Base-by-base conservation (phyloP, 2,329 filamentous ascomycete genomes). In the Fusarium anthophilum region DNA sequence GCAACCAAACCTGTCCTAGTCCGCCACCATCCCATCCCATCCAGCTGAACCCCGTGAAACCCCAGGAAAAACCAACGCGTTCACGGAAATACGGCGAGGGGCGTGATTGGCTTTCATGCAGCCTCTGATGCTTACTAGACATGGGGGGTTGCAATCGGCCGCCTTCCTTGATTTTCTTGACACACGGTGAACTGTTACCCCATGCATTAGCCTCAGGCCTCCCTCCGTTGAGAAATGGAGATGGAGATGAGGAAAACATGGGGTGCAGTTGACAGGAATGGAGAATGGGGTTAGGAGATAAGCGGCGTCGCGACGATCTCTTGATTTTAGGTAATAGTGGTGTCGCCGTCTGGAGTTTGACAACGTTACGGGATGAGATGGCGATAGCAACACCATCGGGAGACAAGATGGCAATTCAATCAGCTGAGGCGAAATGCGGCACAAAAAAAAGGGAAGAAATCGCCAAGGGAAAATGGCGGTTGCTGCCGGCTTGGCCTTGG, bases 401-500 rank as follows among this genome's bases (percentile, higher is more conserved):
- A 51, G 56, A 48, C 28, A 44, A 12, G 17, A 18, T 55, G 32
- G n/a, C 24, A 37, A 61, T 30, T 61, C 45, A 39, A 55, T 14
- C n/a, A 22, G n/a, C 22, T 17, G 50, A 69, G 66, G 50, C 51
- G 18, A 65, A 37, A 39, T 45, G 54, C 61, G 32, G 53, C 45
- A 50, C 20, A n/a, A 24, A 8, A 15, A 15, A 28, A 28, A n/a
- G 24, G 15, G 30, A 37, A 38, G 8, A 17, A 44, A 45, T 53
- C 39, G 55, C 67, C 54, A 71, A 71, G 67, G 37, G 28, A 26
- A 63, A 43, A 30, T 43, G 28, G n/a, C 61, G 67, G 62, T 44
- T 53, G 51, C 58, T 57, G 37, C 67, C 67, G 67, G 66, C 67
- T 70, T 70, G 67, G 67, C 67, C 37, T 22, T 39, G 66, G 67